Conservation (phyloP, 495 filamentous ascomycete species). For the Trichoderma virens region DNA sequence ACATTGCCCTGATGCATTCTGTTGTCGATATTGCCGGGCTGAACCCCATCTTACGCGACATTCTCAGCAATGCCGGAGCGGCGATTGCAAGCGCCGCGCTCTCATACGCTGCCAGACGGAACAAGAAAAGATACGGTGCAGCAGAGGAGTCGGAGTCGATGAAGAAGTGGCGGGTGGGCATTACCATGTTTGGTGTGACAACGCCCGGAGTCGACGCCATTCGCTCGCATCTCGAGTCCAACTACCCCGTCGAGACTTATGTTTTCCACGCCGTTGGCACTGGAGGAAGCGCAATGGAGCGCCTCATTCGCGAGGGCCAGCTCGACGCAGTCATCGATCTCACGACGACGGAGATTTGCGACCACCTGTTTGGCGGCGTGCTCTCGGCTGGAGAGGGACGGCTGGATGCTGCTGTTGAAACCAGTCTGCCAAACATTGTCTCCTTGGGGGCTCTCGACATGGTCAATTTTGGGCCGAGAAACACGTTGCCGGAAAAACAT, state of each 20-base stretch:
- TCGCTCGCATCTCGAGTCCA: constrained; percentile 33
- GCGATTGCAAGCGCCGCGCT: constrained; percentile 49
- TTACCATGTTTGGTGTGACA: constrained; percentile 72
- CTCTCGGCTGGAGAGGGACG: constrained; percentile 48
- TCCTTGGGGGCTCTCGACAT: constrained; percentile 61
- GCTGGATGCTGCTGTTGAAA: constrained; percentile 44
- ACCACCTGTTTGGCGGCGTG: constrained; percentile 53
- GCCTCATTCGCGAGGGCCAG: constrained; percentile 42
- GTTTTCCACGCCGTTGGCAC: constrained; percentile 64
- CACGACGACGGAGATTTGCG: constrained; percentile 61
- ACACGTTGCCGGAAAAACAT: constrained; percentile 46
- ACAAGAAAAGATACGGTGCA: not conserved
- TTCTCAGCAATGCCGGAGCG: constrained; percentile 54
- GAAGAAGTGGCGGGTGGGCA: constrained; percentile 41
- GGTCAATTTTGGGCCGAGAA: constrained; percentile 55
- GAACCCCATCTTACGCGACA: constrained; percentile 47
- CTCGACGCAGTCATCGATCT: constrained; percentile 59
- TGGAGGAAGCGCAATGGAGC: constrained; percentile 61
- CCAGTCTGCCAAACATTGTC: constrained; percentile 53
- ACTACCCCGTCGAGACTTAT: constrained; percentile 44
- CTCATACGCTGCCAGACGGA: constrained; percentile 25
- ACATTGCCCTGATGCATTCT: constrained; percentile 62
- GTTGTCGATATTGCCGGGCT: constrained; percentile 62
- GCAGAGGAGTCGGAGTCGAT: not conserved
- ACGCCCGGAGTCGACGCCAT: constrained; percentile 50